A percentile compares a stretch with the other conserved stretches of the same genome.
phyloP scores from a whole-genome alignment of 2,329 filamentous ascomycete genomes.

The Moelleriella libera region DNA sequence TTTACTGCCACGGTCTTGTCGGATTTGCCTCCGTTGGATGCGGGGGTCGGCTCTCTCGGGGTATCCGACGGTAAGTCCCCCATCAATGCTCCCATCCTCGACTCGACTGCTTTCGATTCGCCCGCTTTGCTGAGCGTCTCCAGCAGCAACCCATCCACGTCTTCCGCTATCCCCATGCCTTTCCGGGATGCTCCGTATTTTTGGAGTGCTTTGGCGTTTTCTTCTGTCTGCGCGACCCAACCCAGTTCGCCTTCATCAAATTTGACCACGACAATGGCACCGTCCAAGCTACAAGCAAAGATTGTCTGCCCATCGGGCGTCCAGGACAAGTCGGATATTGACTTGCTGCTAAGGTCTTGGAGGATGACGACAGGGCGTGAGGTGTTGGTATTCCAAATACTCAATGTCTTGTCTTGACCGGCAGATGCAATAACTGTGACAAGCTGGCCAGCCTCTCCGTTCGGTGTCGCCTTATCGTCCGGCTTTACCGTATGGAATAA shows the following conservation, averaged over 20 bases:
- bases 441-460: slow-evolving; percentile 26
- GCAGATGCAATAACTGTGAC: slow-evolving; percentile 95
- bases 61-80: slow-evolving; percentile 55
- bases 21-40: slow-evolving; percentile 37
- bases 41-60: slow-evolving; percentile 28
- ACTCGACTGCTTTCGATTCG: slow-evolving; percentile 79
- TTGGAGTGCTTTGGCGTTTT: slow-evolving; percentile 84
- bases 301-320: slow-evolving; percentile 79
- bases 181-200: slow-evolving; percentile 85
- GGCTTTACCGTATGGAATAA: slow-evolving; percentile 68
- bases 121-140: slow-evolving; percentile 89
- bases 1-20: slow-evolving; percentile 24
- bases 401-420: slow-evolving; percentile 90
- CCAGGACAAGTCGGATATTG: slow-evolving; percentile 91
- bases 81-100: slow-evolving; percentile 97
- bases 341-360: slow-evolving; percentile 78
- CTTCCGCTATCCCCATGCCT: slow-evolving; percentile 82
- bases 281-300: slow-evolving; percentile 79
- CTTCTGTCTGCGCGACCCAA: slow-evolving; percentile 70
- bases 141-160: slow-evolving; percentile 72
- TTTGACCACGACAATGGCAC: slow-evolving; percentile 65
- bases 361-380: slow-evolving; percentile 81
- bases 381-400: slow-evolving; percentile 95
- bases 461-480: slow-evolving; percentile 31
- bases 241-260: slow-evolving; percentile 84